Base-by-base conservation (phyloP, 306 rosid genomes). In the Castanea sativa region DNA sequence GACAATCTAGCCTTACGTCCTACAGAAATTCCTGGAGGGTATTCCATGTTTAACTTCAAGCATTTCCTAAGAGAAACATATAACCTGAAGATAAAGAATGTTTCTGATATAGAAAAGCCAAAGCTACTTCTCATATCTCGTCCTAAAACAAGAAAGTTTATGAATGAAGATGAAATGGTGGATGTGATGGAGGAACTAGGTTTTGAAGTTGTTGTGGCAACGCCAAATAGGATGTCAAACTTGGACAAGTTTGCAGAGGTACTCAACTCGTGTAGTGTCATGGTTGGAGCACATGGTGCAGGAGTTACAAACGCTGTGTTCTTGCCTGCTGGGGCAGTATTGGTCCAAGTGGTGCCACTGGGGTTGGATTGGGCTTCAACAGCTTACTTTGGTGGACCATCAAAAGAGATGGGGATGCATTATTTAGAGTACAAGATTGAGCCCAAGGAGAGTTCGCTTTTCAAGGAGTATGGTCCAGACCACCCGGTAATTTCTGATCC, bases 231-330 rank as follows among this genome's bases (percentile, higher is more conserved):
- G 68, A 82, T 83, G 33, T 71, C 77, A 4, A 71, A 78, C 59
- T 41, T 85, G 27, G 83, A 78, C 57, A 76, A 55, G n/a, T 78
- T 79, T 73, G 23, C 81, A 0, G 29, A 73, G 3, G 57, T 78
- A 18, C 38, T 81, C 61, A 81, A 75, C 81, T 56, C 68, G 3
- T 78, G 88, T 57, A 64, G 80, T 38, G 82, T 85, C 52, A 72
- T 82, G 60, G 72, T 85, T 10, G 88, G 88, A 5, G 86, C 84
- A 3, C 86, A 85, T 59, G 86, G 86, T 11, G 82, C 88, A 6
- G 88, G 88, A 30, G 81, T 79, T 21, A 55, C 86, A 5, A 82
- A 75, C 15, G 78, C 80, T 16, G 53, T 85, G 29, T 85, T 85
- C 70, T 72, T 85, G 74, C 84, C 80, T 1, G 29, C 67, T 1